phyloP scores from a whole-genome alignment of 2,329 filamentous ascomycete genomes.

The Fusarium sp. region DNA sequence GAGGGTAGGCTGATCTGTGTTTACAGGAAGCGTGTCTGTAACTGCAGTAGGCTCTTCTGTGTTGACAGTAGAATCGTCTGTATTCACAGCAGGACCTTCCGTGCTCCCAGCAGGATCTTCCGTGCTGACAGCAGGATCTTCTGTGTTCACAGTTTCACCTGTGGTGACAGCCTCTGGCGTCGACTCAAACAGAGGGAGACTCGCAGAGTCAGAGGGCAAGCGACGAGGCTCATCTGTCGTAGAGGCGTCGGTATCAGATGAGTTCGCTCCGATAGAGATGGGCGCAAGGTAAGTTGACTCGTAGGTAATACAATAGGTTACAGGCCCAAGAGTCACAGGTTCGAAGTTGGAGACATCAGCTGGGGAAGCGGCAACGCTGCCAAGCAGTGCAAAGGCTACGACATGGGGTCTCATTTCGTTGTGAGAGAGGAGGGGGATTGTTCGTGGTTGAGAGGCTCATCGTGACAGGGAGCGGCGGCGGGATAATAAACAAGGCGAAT shows the following conservation, averaged over 20 bases:
- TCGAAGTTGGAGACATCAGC: not conserved
- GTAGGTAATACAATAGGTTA: constrained; percentile 9
- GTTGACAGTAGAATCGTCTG: not conserved
- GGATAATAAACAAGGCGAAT: not conserved
- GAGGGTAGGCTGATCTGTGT: not conserved
- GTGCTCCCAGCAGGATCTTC: not conserved
- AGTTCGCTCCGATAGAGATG: not conserved
- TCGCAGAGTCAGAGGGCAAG: not conserved
- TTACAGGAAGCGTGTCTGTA: not conserved
- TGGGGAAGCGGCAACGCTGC: not conserved
- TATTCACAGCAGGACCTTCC: too few species aligned
- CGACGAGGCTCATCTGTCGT: too few species aligned
- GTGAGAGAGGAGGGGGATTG: not conserved
- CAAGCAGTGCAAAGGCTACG: not conserved
- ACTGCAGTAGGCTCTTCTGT: not conserved
- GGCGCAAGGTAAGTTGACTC: not conserved
- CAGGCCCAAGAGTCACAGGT: too few species aligned
- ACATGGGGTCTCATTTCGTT: not conserved
- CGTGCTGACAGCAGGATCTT: not conserved
- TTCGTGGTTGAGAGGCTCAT: not conserved
- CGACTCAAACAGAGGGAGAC: not conserved
- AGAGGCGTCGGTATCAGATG: not conserved
- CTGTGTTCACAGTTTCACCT: not conserved
- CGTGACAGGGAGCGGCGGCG: fast-evolving
- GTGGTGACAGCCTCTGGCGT: not conserved